These are phyloP conservation scores for Rhizopus arrhizus DNA, from an alignment of 371 early-diverging fungal genomes.

Conservation along the genomic window DNA sequence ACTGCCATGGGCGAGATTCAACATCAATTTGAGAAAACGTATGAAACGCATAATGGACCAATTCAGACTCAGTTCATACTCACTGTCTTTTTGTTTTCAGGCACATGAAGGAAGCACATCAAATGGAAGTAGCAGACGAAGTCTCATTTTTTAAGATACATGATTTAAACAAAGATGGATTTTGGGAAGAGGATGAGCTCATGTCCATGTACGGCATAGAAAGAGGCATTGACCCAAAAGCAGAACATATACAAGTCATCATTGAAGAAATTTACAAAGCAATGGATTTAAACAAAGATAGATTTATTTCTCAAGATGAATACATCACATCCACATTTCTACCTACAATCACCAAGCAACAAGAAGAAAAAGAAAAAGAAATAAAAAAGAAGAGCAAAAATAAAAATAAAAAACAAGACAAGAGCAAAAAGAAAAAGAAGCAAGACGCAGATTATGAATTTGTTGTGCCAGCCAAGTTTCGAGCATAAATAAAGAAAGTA, in stretches of 20 bases:
- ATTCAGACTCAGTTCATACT: slow-evolving; percentile 2
- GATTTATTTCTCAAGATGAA: slow-evolving; percentile 37
- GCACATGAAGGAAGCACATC: slow-evolving; percentile 41
- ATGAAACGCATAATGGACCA: background rate
- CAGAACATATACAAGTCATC: slow-evolving; percentile 43
- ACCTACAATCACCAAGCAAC: slow-evolving; percentile 22
- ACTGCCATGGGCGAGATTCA: background rate
- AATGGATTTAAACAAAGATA: slow-evolving; percentile 38
- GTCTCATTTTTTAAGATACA: slow-evolving; percentile 46
- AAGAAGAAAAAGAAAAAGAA: slow-evolving; percentile 25
- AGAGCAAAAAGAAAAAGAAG: background rate
- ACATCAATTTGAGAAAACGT: slow-evolving; percentile 20
- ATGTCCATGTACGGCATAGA: slow-evolving; percentile 41
- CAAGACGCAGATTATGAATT: background rate
- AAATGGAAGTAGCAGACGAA: slow-evolving; percentile 43
- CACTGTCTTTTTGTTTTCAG: slow-evolving; percentile 9
- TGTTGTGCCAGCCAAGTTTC: slow-evolving; percentile 12
- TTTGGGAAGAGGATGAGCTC: slow-evolving; percentile 38
- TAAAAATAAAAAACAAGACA: background rate
- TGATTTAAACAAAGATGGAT: slow-evolving; percentile 45
- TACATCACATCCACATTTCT: slow-evolving; percentile 30
- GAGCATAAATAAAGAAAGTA: slow-evolving; percentile 6
- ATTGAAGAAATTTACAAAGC: slow-evolving; percentile 42
- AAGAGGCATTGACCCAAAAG: slow-evolving; percentile 33
- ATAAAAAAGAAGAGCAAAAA: slow-evolving; percentile 11